These are phyloP conservation scores for Rhododendron mucronatum DNA, from an alignment of 148 eudicot genomes.

Conservation along the genomic window DNA sequence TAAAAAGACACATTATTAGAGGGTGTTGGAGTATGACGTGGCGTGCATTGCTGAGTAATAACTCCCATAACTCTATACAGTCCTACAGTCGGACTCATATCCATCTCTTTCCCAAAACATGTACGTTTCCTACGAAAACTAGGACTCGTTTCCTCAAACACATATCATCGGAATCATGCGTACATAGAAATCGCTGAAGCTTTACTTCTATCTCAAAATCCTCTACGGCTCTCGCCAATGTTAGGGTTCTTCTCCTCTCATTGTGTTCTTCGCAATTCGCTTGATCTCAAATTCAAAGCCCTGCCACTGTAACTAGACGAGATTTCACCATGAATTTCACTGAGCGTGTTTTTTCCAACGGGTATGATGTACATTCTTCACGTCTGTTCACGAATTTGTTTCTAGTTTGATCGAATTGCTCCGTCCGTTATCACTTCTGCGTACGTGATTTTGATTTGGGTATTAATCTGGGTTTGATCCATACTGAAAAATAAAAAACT, in stretches of 20 bases:
- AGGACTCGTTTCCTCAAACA: not conserved
- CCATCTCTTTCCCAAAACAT: not conserved
- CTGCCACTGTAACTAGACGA: not conserved
- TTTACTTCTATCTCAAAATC: not conserved
- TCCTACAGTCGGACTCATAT: not conserved
- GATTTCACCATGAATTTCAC: not conserved
- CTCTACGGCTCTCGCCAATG: not conserved
- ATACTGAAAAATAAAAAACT: not conserved
- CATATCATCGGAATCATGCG: not conserved
- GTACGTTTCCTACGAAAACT: not conserved
- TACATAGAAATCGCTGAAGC: not conserved
- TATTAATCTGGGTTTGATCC: not conserved
- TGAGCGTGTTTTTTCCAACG: not conserved
- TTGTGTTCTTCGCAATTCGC: not conserved
- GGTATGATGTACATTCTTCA: not conserved
- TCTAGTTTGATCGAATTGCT: not conserved
- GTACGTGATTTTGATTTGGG: not conserved
- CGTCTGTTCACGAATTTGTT: not conserved
- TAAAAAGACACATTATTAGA: no score
- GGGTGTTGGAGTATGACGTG: no score
- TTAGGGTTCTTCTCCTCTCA: not conserved
- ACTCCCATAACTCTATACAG: no score
- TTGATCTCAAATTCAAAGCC: not conserved
- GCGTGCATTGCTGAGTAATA: no score
- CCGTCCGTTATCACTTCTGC: not conserved